Evolutionary conservation across 805 yeast species (phyloP).

Genomic region (Pichia gijzeniarum): DNA sequence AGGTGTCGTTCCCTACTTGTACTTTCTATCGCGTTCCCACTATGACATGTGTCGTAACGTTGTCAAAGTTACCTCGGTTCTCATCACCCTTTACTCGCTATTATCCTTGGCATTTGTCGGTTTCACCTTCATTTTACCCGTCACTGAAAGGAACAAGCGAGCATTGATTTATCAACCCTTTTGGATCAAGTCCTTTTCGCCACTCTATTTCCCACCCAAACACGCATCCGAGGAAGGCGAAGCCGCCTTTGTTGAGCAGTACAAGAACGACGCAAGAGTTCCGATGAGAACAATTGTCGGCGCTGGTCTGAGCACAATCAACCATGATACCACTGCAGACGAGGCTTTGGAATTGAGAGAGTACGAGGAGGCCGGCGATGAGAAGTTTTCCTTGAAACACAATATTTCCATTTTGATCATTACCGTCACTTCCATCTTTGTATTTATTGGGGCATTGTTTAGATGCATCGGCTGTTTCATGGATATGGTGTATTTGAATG

Average conservation of each 20-base stretch:
- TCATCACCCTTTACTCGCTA: slow-evolving; percentile 45
- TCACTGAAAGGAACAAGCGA: slow-evolving; percentile 43
- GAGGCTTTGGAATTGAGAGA: slow-evolving; percentile 20
- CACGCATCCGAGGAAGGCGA: slow-evolving; percentile 37
- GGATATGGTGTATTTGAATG: slow-evolving; percentile 25
- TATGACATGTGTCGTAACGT: slow-evolving; percentile 49
- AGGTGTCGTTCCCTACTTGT: slow-evolving; percentile 52
- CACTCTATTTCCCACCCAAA: slow-evolving; percentile 52
- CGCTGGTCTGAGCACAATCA: slow-evolving; percentile 18
- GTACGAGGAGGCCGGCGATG: slow-evolving; percentile 17
- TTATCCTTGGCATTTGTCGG: slow-evolving; percentile 44
- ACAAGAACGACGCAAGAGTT: slow-evolving; percentile 15
- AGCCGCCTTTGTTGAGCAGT: slow-evolving; percentile 17
- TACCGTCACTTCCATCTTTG: slow-evolving; percentile 39
- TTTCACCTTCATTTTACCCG: slow-evolving; percentile 48
- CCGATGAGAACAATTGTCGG: slow-evolving; percentile 27
- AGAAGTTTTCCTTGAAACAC: slow-evolving; percentile 35
- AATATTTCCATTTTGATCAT: slow-evolving; percentile 45
- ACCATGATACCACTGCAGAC: slow-evolving; percentile 4
- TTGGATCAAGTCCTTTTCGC: slow-evolving; percentile 65
- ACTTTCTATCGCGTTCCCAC: slow-evolving; percentile 40
- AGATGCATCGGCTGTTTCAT: slow-evolving; percentile 44
- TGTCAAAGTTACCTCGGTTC: slow-evolving; percentile 43
- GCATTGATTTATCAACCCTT: slow-evolving; percentile 62
- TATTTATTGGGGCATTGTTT: slow-evolving; percentile 44